These are phyloP conservation scores for Pseudonitzschia multiseries DNA, from an alignment of 108 stramenopile genomes.

Conservation along the genomic window DNA sequence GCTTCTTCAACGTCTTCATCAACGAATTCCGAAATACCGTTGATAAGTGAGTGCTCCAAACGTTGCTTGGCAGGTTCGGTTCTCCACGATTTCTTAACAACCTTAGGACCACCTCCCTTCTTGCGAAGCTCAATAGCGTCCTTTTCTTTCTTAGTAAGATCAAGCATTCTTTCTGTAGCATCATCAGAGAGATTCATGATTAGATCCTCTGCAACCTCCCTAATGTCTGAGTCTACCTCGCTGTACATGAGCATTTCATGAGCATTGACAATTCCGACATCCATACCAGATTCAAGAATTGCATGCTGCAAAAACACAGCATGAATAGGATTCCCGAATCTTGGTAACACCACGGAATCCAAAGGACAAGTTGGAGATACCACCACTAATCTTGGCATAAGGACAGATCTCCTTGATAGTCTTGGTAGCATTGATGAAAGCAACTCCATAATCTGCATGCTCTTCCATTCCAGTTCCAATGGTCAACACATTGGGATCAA, in stretches of 20 bases:
- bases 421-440: slow-evolving; percentile 95
- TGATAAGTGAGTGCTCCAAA: slow-evolving; percentile 94
- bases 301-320: slow-evolving; percentile 96
- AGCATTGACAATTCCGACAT: slow-evolving; percentile 99
- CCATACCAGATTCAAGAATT: slow-evolving; percentile 95
- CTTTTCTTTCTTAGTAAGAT: slow-evolving; percentile 85
- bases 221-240: slow-evolving; percentile 89
- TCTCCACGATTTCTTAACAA: slow-evolving; percentile 83
- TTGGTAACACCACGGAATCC: slow-evolving; percentile 96
- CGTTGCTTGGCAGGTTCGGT: slow-evolving; percentile 86
- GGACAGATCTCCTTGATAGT: slow-evolving; percentile 96
- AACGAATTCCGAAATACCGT: slow-evolving; percentile 96
- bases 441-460: slow-evolving; percentile 96
- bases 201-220: slow-evolving; percentile 82
- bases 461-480: slow-evolving; percentile 99
- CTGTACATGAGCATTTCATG: slow-evolving; percentile 85
- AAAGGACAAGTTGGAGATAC: slow-evolving; percentile 98
- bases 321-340: slow-evolving; percentile 99
- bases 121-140: slow-evolving; percentile 79
- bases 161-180: slow-evolving; percentile 94
- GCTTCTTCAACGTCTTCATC: slow-evolving; percentile 92
- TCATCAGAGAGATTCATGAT: slow-evolving; percentile 81
- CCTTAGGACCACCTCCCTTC: slow-evolving; percentile 69
- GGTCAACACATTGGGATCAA: slow-evolving; percentile 99
- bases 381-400: slow-evolving; percentile 96